These are phyloP conservation scores for Mycena epipterygia DNA, from an alignment of 768 basidiomycete genomes.

Conservation along the genomic window DNA sequence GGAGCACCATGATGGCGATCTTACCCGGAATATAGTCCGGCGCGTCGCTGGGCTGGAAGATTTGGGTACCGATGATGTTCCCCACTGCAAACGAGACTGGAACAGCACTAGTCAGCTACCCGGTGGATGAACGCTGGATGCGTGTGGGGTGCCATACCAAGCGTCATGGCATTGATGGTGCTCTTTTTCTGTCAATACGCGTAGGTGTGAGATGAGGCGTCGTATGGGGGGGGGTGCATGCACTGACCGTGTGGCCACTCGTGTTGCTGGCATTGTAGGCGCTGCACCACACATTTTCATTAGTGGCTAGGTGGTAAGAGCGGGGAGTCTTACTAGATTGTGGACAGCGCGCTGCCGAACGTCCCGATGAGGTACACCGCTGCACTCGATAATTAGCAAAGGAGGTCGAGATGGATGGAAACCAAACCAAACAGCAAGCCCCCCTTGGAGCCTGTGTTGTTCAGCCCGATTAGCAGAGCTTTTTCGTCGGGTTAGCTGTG, in stretches of 20 bases:
- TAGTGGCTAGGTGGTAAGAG: no score
- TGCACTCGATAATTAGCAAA: conserved; percentile 4
- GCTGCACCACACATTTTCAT: not conserved
- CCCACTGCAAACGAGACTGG: conserved; percentile 67
- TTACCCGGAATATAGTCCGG: conserved; percentile 78
- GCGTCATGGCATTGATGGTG: conserved; percentile 73
- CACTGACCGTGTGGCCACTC: conserved; percentile 62
- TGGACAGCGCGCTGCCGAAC: conserved; percentile 71
- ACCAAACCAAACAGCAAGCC: conserved; percentile 67
- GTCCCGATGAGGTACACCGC: conserved; percentile 63
- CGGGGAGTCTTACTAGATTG: conserved; percentile 53
- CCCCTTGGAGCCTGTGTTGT: conserved; percentile 62
- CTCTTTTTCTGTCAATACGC: conserved; percentile 66
- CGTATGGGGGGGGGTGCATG: not conserved
- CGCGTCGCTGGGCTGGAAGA: conserved; percentile 73
- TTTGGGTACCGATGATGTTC: conserved; percentile 74
- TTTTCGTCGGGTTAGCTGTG: not conserved
- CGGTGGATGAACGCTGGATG: no score
- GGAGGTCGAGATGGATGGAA: not conserved
- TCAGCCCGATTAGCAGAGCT: conserved; percentile 66
- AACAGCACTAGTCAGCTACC: no score
- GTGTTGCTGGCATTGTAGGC: conserved; percentile 78
- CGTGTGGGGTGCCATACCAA: no score
- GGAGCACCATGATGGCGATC: conserved; percentile 71
- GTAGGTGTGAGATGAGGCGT: not conserved